Base-by-base conservation (phyloP, 2,329 filamentous ascomycete species). In the Cordyceps cateniannulata region DNA sequence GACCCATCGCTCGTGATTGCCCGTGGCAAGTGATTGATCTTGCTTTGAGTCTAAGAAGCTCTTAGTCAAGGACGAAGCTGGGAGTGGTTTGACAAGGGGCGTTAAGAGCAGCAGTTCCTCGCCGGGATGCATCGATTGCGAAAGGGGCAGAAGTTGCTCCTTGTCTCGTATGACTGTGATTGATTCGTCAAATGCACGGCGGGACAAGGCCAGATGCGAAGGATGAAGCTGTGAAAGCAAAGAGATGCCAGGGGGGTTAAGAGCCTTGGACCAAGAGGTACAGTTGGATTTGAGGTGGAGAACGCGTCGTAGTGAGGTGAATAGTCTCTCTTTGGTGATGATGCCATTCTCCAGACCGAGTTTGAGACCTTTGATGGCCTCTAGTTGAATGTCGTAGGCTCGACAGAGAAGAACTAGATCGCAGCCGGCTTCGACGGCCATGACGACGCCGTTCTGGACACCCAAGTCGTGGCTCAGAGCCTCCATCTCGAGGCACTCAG, bases 401-500 rank as follows among this genome's bases (percentile, higher is more conserved):
- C 92, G 87, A 68, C 93, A 98, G 1, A 97, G 83, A 6, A 97
- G 82, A 5, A 97, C 86, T 58, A 98, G 79, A 72, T 99, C 95
- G 70, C 95, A 98, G 16, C 95, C 95, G 35, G 95, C 93, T 72
- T 96, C 95, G 55, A 97, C 90, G 3, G 95, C 95, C 92, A 97
- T 97, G 67, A 98, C 91, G 0, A 93, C 96, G 14, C 95, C 95
- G 45, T 95, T 93, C 66, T 93, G 92, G 20, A 99, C 92, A n/a
- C 93, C 93, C 54, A 98, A 95, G 68, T 97, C 96, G 70, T 96
- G 91, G 65, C 91, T 95, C 9, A 98, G 82, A 0, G 93, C 92
- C 69, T 97, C 93, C 93, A 98, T 98, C 72, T 97, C 93, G 8
- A 98, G 77, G 66, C 93, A 98, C 70, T 98, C 93, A 0, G 93